Base-by-base conservation (phyloP, 1,139 yeast species). In the Kurtzmaniella quercitrusa region DNA sequence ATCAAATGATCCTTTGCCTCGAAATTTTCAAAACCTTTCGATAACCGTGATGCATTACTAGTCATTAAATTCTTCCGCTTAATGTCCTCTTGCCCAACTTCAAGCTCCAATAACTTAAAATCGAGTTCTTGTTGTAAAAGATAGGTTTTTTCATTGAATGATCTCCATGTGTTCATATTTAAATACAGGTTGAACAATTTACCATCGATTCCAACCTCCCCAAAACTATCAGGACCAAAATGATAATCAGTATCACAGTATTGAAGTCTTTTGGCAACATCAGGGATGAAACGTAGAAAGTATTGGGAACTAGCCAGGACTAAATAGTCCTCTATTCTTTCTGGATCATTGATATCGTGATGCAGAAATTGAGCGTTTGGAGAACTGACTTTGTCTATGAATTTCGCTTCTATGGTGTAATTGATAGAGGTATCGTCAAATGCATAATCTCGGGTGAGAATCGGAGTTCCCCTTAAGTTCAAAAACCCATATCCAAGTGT, bases 401-500 rank as follows among this genome's bases (percentile, higher is more conserved):
- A 66, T 41, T 65, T 58, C 51, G 72, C 70, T 53, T 73, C 77
- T 17, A 73, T 70, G 2, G 75, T 62, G 47, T 73, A 73, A 36
- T 69, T 62, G 18, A 73, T 58, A 53, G 75, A 68, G 27, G 68
- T 58, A 47, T 70, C 70, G 10, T 70, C 76, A 49, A 70, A 70
- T 9, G 68, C 51, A 48, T 70, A 67, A 51, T 73, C 79, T 43
- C 61, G 63, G 11, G 75, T 69, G 37, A 69, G 53, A 9, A 73
- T 51, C 2, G 79, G 78, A 1, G 77, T 68, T 2, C 78, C 79
- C 37, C 75, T 51, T 3, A 58, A 46, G 38, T 65, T 61, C 37
- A 72, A 53, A 46, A 62, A 67, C 11, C 77, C 77, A 45, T 73
- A 73, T 0, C 79, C 78, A 43, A 73, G 57, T 0, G 72, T 72